phyloP scores from a whole-genome alignment of 2,329 filamentous ascomycete genomes.

The Fusarium chlamydosporum region DNA sequence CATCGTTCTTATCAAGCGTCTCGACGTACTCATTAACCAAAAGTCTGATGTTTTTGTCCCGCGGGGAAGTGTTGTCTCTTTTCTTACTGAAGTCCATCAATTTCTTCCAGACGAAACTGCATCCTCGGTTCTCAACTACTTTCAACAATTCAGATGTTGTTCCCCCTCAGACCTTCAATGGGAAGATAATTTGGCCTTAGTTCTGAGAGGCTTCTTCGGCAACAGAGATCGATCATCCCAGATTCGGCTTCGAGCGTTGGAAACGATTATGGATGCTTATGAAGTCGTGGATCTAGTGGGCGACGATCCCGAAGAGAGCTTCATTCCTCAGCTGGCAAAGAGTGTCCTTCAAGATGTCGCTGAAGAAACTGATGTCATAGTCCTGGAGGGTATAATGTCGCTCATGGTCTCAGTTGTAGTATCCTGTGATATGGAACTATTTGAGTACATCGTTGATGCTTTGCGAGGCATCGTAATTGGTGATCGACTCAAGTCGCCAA shows the following conservation, averaged over 20 bases:
- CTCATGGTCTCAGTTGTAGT: conserved; percentile 76
- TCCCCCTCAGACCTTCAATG: conserved; percentile 79
- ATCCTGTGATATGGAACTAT: conserved; percentile 70
- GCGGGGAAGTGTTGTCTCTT: conserved; percentile 74
- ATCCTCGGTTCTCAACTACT: conserved; percentile 75
- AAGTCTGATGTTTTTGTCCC: conserved; percentile 71
- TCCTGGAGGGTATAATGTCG: conserved; percentile 75
- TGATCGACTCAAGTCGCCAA: conserved; percentile 63
- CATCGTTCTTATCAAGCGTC: conserved; percentile 60
- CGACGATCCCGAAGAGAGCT: conserved; percentile 70
- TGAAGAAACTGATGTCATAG: conserved; percentile 72
- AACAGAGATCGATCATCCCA: conserved; percentile 72
- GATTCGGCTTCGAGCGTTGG: conserved; percentile 74
- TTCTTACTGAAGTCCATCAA: conserved; percentile 73
- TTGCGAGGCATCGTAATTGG: conserved; percentile 65
- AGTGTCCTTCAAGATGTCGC: conserved; percentile 72
- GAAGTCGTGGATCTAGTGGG: conserved; percentile 71
- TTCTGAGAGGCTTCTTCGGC: conserved; percentile 74
- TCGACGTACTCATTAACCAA: conserved; percentile 63
- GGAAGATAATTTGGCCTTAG: conserved; percentile 72
- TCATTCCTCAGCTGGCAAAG: conserved; percentile 71
- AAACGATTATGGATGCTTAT: conserved; percentile 71
- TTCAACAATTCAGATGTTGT: conserved; percentile 77
- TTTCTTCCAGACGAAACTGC: conserved; percentile 75
- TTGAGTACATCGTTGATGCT: conserved; percentile 69